These are phyloP conservation scores for Eimeria sp. DNA, from an alignment of 169 alveolate genomes.

Conservation along the genomic window DNA sequence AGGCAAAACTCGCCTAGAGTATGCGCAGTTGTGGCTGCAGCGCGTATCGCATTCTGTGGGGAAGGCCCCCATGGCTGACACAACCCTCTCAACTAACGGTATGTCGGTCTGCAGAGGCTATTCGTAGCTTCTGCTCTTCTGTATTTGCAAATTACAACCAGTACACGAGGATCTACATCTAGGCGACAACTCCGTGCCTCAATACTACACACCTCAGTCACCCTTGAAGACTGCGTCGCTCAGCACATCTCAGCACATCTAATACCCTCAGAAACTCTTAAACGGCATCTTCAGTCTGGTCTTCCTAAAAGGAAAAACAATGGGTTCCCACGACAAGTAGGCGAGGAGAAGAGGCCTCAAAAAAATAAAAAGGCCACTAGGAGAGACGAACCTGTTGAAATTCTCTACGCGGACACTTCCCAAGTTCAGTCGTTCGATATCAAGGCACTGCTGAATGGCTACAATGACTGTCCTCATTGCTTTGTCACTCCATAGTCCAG, in stretches of 20 bases:
- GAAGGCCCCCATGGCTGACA: neutral
- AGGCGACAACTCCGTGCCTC: neutral
- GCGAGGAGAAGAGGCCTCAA: neutral
- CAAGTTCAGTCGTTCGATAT: neutral
- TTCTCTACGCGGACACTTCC: neutral
- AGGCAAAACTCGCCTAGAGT: neutral
- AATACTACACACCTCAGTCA: no score
- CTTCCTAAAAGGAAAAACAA: neutral
- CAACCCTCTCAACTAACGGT: neutral
- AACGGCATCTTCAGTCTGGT: neutral
- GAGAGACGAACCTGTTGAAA: neutral
- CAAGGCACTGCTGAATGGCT: neutral
- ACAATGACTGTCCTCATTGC: neutral
- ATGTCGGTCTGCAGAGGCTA: neutral
- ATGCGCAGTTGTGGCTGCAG: neutral
- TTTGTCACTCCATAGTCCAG: neutral
- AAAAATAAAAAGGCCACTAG: neutral
- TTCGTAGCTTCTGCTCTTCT: neutral
- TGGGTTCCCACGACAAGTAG: neutral
- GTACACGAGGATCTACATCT: neutral
- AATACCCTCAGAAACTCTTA: neutral
- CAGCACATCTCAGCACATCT: no score
- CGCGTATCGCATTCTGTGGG: neutral
- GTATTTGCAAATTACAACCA: neutral
- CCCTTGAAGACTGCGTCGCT: no score